Percentiles rank a stretch among this genome's conserved stretches.
These are phyloP conservation scores for Trichoderma hamatum DNA, from an alignment of 2,329 filamentous ascomycete genomes.

Conservation along the genomic window DNA sequence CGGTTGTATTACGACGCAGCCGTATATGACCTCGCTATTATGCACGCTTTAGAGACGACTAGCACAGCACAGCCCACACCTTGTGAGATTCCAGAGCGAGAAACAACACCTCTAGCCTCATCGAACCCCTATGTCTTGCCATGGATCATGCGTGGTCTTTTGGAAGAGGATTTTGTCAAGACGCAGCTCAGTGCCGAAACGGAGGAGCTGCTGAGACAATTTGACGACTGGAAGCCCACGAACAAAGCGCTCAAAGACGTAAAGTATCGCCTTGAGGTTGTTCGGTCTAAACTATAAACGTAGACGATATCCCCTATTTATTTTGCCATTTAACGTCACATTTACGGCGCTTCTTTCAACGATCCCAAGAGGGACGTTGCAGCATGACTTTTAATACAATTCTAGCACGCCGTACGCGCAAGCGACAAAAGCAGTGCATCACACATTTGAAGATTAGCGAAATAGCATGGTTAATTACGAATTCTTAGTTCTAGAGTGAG, in stretches of 20 bases:
- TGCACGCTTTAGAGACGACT: constrained; percentile 74
- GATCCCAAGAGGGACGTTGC: neutral
- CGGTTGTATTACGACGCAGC: constrained; percentile 86
- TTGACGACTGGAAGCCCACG: constrained; percentile 89
- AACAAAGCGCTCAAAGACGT: constrained; percentile 95
- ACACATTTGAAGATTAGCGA: constrained; percentile 16
- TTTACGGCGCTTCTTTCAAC: constrained; percentile 4
- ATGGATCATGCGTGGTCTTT: constrained; percentile 90
- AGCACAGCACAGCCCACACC: constrained; percentile 43
- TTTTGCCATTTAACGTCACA: neutral
- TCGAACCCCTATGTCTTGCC: constrained; percentile 89
- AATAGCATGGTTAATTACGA: neutral
- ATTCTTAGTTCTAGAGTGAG: neutral
- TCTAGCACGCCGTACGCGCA: constrained; percentile 1
- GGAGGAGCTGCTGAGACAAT: constrained; percentile 76
- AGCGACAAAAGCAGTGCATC: constrained; percentile 10
- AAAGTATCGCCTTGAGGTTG: constrained; percentile 89
- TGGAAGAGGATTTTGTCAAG: constrained; percentile 91
- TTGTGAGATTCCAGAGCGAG: constrained; percentile 30
- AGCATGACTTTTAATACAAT: constrained; percentile 5
- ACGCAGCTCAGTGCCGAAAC: constrained; percentile 78
- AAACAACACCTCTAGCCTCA: constrained; percentile 45
- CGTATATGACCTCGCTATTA: constrained; percentile 79
- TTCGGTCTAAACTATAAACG: constrained; percentile 76
- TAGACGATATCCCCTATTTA: constrained; percentile 4